Evolutionary conservation across 805 yeast genomes (phyloP).

Genomic region (Schwanniomyces polymorphus): DNA sequence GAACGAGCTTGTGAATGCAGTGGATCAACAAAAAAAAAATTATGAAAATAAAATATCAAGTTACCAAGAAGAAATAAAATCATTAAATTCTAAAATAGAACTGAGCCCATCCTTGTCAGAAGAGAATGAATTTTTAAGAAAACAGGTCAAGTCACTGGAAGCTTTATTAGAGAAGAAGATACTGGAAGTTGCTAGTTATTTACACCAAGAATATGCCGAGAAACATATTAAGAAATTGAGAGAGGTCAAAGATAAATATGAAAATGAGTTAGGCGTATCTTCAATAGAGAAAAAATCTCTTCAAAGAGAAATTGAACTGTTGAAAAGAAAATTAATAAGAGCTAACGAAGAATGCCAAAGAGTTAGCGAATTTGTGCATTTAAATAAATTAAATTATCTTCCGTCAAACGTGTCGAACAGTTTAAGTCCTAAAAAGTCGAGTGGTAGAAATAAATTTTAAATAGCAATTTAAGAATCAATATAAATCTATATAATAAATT

Average conservation of each 20-base stretch:
- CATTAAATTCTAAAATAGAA: slow-evolving; percentile 6
- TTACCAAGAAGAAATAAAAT: slow-evolving; percentile 10
- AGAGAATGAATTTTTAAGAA: slow-evolving; percentile 8
- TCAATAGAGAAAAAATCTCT: slow-evolving; percentile 44
- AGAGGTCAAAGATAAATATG: slow-evolving; percentile 41
- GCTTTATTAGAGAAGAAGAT: slow-evolving; percentile 53
- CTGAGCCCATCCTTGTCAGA: slow-evolving; percentile 5
- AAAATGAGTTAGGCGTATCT: slow-evolving; percentile 38
- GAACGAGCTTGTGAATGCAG: slow-evolving; percentile 25
- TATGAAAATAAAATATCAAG: slow-evolving; percentile 13
- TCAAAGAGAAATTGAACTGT: slow-evolving; percentile 52
- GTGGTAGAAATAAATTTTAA: slow-evolving; percentile 1
- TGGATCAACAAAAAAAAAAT: slow-evolving; percentile 17
- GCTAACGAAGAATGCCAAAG: slow-evolving; percentile 49
- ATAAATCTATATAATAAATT: neutral
- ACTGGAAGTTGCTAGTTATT: slow-evolving; percentile 64
- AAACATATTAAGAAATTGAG: slow-evolving; percentile 75
- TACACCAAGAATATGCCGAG: slow-evolving; percentile 71
- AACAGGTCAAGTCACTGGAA: slow-evolving; percentile 16
- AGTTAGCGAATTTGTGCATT: slow-evolving; percentile 12
- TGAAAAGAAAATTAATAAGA: slow-evolving; percentile 33
- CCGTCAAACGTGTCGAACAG: slow-evolving; percentile 5
- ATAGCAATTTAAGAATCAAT: neutral
- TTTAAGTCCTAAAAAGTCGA: slow-evolving; percentile 12
- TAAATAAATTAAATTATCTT: slow-evolving; percentile 54